Percentiles rank a stretch among this genome's conserved stretches.
phyloP scores from a whole-genome alignment of 371 early-diverging fungal species.

The Smittium culicis region DNA sequence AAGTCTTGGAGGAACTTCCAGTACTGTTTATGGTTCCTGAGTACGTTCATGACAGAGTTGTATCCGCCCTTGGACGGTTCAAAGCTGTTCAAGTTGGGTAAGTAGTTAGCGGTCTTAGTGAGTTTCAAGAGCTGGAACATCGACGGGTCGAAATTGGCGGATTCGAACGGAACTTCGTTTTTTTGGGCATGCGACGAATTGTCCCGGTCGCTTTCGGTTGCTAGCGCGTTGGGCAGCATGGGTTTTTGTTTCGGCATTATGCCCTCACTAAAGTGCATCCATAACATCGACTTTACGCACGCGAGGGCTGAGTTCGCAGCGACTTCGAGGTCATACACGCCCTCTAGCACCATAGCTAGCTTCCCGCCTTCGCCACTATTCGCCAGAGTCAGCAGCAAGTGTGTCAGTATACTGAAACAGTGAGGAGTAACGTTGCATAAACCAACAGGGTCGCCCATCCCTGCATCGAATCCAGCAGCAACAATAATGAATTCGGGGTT shows the following conservation, averaged over 20 bases:
- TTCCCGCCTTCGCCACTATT: constrained; percentile 36
- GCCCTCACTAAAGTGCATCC: constrained; percentile 21
- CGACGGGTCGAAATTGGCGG: not conserved
- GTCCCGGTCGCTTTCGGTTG: not conserved
- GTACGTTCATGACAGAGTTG: not conserved
- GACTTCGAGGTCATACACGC: constrained; percentile 69
- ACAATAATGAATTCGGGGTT: constrained; percentile 70
- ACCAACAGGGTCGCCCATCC: constrained; percentile 71
- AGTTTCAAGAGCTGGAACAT: not conserved
- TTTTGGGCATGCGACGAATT: not conserved
- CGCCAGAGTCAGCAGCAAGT: constrained; percentile 52
- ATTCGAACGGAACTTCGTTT: not conserved
- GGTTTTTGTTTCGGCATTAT: constrained; percentile 14
- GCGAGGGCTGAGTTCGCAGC: constrained; percentile 59
- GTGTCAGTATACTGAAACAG: constrained; percentile 76
- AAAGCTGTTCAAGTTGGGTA: not conserved
- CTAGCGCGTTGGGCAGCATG: not conserved
- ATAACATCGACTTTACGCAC: constrained; percentile 53
- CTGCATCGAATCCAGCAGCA: constrained; percentile 87
- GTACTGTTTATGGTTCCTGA: not conserved
- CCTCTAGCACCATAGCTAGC: constrained; percentile 63
- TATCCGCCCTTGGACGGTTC: not conserved
- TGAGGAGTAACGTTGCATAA: constrained; percentile 65
- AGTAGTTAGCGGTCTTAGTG: not conserved
- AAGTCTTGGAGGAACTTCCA: not conserved